Evolutionary conservation across 2,329 filamentous ascomycete genomes (phyloP).

Genomic region (Scortechinia acanthostroma): DNA sequence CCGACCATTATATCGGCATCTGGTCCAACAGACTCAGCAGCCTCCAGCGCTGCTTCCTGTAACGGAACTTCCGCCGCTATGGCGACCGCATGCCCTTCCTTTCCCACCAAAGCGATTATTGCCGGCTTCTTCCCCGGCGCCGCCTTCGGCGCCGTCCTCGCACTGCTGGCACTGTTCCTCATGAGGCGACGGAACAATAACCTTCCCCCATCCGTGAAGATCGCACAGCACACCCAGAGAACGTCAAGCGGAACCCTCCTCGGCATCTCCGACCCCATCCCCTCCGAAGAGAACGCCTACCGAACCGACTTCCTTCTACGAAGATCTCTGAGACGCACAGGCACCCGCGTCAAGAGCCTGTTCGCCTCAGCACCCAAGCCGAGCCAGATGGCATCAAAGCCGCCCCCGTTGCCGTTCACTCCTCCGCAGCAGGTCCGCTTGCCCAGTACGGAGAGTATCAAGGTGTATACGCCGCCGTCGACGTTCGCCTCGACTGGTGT

Average conservation of each 20-base stretch:
- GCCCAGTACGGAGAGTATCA: neutral
- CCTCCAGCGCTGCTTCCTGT: too few species aligned
- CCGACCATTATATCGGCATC: too few species aligned
- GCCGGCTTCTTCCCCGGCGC: constrained; percentile 35
- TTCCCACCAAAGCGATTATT: constrained; percentile 26
- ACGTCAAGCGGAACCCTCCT: neutral
- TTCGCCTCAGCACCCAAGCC: neutral
- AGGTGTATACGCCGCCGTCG: neutral
- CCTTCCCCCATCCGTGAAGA: neutral
- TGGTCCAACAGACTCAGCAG: too few species aligned
- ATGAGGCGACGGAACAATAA: neutral
- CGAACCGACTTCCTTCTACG: constrained; percentile 1
- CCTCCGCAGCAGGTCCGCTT: neutral
- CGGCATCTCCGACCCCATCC: neutral
- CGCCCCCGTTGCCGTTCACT: neutral
- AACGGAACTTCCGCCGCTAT: too few species aligned
- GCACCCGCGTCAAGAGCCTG: neutral
- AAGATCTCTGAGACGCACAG: neutral
- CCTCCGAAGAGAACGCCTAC: neutral
- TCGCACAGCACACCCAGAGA: neutral
- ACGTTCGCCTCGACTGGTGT: neutral
- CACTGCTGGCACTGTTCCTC: neutral
- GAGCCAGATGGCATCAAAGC: neutral
- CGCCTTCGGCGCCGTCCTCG: constrained; percentile 20
- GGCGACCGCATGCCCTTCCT: constrained; percentile 22